These are phyloP conservation scores for Gynostemma pentaphyllum DNA, from an alignment of 306 rosid species.

Conservation along the genomic window DNA sequence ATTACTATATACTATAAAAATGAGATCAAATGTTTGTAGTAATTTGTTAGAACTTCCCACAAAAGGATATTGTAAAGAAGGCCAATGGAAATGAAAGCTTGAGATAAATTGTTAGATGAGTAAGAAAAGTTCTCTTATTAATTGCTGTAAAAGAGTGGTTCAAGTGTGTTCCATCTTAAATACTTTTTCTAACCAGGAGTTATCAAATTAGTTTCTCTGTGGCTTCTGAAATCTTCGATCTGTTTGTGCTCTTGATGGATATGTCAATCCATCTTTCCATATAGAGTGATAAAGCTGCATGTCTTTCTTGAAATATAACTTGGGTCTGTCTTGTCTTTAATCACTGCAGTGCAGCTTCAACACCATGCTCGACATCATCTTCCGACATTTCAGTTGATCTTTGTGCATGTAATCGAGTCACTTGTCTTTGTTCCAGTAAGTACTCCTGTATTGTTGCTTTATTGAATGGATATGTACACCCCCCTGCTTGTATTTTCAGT, in stretches of 20 bases:
- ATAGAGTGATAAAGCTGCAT: background rate
- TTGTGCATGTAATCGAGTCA: slow-evolving; percentile 97
- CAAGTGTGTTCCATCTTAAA: background rate
- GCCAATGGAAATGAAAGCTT: background rate
- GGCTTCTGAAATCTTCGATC: background rate
- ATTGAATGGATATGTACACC: background rate
- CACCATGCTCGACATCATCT: slow-evolving; percentile 97
- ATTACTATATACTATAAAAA: background rate
- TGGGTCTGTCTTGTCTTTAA: background rate
- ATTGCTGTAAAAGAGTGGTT: background rate
- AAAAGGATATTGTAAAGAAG: background rate
- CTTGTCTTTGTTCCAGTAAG: slow-evolving; percentile 97
- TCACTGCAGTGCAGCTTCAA: slow-evolving; percentile 95
- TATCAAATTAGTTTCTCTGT: background rate
- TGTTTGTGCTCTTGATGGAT: background rate
- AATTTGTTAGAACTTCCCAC: background rate
- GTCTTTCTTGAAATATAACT: slow-evolving; percentile 5
- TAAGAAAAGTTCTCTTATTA: background rate
- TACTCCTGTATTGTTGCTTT: slow-evolving; percentile 7
- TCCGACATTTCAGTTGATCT: slow-evolving; percentile 92
- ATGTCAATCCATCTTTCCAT: background rate
- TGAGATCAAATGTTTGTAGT: background rate
- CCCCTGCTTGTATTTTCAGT: background rate
- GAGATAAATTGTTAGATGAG: background rate
- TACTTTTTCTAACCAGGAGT: background rate